Conservation (phyloP, 345 rosid genomes). For the Syzygium jambos region DNA sequence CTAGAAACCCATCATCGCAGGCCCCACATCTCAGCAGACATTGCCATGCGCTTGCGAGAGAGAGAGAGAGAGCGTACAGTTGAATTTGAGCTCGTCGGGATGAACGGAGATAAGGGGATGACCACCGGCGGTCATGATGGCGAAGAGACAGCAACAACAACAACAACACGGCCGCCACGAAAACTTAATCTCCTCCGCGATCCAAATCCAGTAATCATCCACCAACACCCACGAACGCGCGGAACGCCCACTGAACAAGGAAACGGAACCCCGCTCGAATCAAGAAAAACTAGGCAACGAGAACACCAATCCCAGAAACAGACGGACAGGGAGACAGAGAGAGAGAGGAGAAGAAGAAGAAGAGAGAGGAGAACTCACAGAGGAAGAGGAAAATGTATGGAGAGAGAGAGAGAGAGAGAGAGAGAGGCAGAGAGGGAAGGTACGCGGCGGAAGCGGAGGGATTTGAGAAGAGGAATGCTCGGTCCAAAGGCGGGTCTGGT, state of each 20-base stretch:
- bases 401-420: background rate
- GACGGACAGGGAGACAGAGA: background rate
- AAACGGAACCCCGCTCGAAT: background rate
- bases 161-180: background rate
- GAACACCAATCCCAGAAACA: background rate
- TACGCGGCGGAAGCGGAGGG: background rate
- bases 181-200: background rate
- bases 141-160: background rate
- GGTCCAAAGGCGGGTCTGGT: background rate
- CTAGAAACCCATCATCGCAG: background rate
- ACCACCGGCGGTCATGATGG: constrained; percentile 36
- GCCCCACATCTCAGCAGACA: background rate
- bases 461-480: background rate
- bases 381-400: background rate
- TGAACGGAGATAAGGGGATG: constrained; percentile 77
- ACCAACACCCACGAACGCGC: background rate
- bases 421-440: background rate
- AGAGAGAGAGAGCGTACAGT: constrained; percentile 34
- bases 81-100: constrained; percentile 89
- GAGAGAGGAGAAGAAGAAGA: background rate
- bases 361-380: background rate
- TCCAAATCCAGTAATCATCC: constrained; percentile 17
- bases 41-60: background rate
- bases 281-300: background rate
- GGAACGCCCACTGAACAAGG: background rate